These are phyloP conservation scores for Sclerotinia subarctica DNA, from an alignment of 2,329 filamentous ascomycete genomes.

Conservation along the genomic window DNA sequence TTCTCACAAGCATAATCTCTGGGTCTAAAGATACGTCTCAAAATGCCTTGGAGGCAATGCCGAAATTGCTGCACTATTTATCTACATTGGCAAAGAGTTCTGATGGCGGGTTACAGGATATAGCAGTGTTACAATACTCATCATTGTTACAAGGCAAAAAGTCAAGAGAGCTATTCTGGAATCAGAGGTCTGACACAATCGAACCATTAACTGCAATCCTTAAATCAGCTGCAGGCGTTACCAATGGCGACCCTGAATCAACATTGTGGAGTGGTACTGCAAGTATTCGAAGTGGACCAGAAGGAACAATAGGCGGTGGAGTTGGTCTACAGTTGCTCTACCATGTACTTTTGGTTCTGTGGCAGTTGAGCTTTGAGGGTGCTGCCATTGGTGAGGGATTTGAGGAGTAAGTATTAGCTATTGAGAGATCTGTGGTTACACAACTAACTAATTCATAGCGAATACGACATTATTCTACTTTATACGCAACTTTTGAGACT, in stretches of 20 bases:
- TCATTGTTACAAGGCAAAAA: conserved; percentile 72
- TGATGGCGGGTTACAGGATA: conserved; percentile 90
- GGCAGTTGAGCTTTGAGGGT: conserved; percentile 96
- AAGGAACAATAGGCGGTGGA: conserved; percentile 67
- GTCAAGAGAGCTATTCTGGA: conserved; percentile 84
- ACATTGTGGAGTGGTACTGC: conserved; percentile 59
- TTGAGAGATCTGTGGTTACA: not conserved
- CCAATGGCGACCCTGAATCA: conserved; percentile 60
- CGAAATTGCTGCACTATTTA: conserved; percentile 81
- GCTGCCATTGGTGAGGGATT: conserved; percentile 69
- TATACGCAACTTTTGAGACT: conserved; percentile 90
- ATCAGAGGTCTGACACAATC: conserved; percentile 80
- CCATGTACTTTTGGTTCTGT: conserved; percentile 87
- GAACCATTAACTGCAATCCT: conserved; percentile 80
- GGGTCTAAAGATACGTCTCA: conserved; percentile 58
- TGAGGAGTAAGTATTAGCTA: conserved; percentile 65
- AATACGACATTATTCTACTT: conserved; percentile 86
- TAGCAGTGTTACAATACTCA: conserved; percentile 90
- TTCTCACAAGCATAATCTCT: conserved; percentile 76
- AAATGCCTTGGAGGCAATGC: conserved; percentile 64
- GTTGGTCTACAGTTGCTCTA: conserved; percentile 92
- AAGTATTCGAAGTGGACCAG: conserved; percentile 56
- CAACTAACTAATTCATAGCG: conserved; percentile 52
- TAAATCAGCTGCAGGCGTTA: conserved; percentile 70
- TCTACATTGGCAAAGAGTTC: conserved; percentile 78